phyloP scores from a whole-genome alignment of 108 stramenopile genomes.

The Asterionellopsis glacialis region DNA sequence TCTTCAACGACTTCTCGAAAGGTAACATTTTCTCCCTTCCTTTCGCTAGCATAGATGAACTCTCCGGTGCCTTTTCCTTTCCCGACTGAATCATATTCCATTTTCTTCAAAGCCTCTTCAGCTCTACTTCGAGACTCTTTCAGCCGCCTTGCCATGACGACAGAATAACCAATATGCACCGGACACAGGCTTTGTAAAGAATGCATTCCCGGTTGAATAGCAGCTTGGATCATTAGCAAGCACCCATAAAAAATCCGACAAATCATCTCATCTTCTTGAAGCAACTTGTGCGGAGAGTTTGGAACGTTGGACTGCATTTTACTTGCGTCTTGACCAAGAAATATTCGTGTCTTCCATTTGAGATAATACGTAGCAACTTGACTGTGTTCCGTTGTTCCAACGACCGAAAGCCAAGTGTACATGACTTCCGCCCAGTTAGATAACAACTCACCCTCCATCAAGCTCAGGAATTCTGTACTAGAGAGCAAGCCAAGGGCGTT shows the following conservation, averaged over 20 bases:
- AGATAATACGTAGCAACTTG: conserved; percentile 35
- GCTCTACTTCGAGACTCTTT: conserved; percentile 21
- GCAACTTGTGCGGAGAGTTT: conserved; percentile 1
- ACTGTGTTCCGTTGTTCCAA: no score
- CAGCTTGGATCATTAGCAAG: conserved; percentile 56
- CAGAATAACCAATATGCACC: conserved; percentile 19
- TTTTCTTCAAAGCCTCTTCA: conserved; percentile 23
- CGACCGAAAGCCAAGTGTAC: conserved; percentile 18
- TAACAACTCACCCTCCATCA: conserved; percentile 73
- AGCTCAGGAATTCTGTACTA: conserved; percentile 53
- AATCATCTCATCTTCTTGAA: conserved; percentile 44
- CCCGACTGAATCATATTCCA: neutral
- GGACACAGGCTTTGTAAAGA: no score
- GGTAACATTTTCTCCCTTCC: conserved; percentile 11
- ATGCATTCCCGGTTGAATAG: neutral
- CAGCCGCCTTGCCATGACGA: conserved; percentile 42
- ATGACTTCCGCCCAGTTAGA: conserved; percentile 37
- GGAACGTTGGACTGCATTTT: conserved; percentile 14
- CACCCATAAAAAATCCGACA: conserved; percentile 69
- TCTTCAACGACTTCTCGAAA: conserved; percentile 69
- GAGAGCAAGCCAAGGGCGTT: conserved; percentile 45
- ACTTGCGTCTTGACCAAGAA: no score
- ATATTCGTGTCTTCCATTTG: conserved; percentile 35
- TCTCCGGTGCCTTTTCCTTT: neutral
- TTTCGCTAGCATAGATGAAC: neutral